Base-by-base conservation (phyloP, 345 rosid species). In the Arabidopsis thaliana region DNA sequence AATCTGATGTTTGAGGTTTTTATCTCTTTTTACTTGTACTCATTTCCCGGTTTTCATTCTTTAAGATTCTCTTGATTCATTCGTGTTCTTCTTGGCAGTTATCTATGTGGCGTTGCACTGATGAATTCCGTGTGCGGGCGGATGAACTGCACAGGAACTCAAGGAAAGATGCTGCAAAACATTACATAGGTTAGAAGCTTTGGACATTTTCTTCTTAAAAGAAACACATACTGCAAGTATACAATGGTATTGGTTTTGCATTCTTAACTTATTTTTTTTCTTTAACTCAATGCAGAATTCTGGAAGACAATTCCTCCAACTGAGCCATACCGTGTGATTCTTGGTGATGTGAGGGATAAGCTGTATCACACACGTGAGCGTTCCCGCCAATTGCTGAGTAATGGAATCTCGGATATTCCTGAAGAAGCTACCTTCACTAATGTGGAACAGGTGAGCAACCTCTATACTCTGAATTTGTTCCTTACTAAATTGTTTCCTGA, bases 101-200 rank as follows among this genome's bases (percentile, higher is more conserved):
- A 84, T 96, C 99, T 59, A 96, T 96, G 99, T 96, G 99, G 99
- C 96, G 98, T 78, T 96, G 99, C 83, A 92, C 82, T 67, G 97
- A 89, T 66, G 99, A 96, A 80, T 96, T 96, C 59, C 97, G 96
- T 60, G 77, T 74, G 12, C 84, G 84, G 59, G 96, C 96, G 0
- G 92, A 91, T 34, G 86, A 82, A 64, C 90, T 96, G 69, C 98
- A 87, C 65, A 79, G 86, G 70, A 86, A 87, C 69, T 85, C 94
- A 42, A 93, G 78, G 82, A 93, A 76, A 84, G 98, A 96, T 81
- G 90, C 99, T 63, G 90, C 99, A 58, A 96, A 96, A 75, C 99
- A 96, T 82, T 96, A 90, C 73, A 96, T 96, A 81, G 98, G 99
- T 93, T 84, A 77, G 32, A 42, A 51, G 22, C 44, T 40, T 44